Evolutionary conservation across 768 basidiomycete genomes (phyloP), one percentile per base, ranked within the genome.

Genomic region (Trametes sanguinea): DNA sequence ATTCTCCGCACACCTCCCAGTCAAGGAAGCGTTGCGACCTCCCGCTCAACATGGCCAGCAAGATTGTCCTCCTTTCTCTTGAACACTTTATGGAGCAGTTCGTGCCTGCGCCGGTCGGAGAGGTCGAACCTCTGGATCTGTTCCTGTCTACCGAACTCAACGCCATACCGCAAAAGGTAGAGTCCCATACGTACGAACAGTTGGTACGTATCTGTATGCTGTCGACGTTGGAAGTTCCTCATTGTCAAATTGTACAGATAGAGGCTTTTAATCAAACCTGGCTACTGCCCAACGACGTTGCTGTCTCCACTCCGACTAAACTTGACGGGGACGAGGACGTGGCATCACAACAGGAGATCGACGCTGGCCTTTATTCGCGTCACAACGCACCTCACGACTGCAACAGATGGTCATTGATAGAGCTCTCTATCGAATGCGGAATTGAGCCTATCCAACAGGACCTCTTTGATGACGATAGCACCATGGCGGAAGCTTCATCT

Each of bases 351-450:
- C 39, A 51, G 27, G 29, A 27, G 37, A 32, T 40, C 10, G 47
- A 57, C 27, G 37, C 17, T 16, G 45, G 47, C 2, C 17, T 57
- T n/a, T 57, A 50, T 14, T 37, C 4, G 1, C 14, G 17, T 13
- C 14, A 17, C 32, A 50, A 13, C 39, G 4, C 17, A 46, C 27
- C 14, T 37, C 9, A 9, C 5, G 14, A 16, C 45, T 22, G 7
- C 3, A 33, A 44, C 30, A 33, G 29, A 11, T 53, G 51, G 51
- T 39, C 52, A 3, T n/a, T 6, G 33, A 46, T 60, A 6, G 59
- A 60, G 27, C 44, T 60, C 13, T 47, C 45, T 4, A 47, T 54
- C 35, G 59, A 60, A 30, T 60, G 59, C 59, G 47, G 54, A 37
- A 45, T 33, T 2, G 22, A 27, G 7, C 11, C 44, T 5, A 30